These are phyloP conservation scores for Penicillium cosmopolitanum DNA, from an alignment of 495 filamentous ascomycete species.

Conservation along the genomic window DNA sequence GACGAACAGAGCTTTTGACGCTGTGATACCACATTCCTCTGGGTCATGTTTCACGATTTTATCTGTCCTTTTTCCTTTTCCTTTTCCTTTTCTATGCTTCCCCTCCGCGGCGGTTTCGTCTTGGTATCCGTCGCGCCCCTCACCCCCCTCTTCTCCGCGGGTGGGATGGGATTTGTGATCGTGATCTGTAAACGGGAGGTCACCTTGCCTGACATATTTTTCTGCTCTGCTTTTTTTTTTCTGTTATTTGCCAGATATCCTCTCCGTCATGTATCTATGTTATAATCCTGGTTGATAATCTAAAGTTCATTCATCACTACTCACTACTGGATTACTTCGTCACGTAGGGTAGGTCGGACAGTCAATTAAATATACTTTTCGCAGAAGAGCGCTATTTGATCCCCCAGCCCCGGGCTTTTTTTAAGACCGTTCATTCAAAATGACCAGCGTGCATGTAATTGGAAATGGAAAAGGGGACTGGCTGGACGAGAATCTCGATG, in stretches of 20 bases:
- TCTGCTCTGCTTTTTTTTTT: constrained; percentile 15
- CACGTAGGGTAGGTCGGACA: background rate
- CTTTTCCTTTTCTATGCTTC: constrained; percentile 14
- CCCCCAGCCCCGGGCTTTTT: too few relatives aligned
- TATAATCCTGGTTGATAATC: constrained; percentile 33
- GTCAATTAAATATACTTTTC: background rate
- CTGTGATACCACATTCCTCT: constrained; percentile 36
- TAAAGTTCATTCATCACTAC: background rate
- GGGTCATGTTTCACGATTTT: constrained; percentile 37
- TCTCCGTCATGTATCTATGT: constrained; percentile 41
- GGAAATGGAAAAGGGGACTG: too few relatives aligned
- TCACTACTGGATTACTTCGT: background rate
- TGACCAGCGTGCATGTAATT: background rate
- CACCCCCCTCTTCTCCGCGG: background rate
- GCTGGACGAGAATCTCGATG: constrained; percentile 8
- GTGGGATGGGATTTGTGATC: constrained; percentile 9
- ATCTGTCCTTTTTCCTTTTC: constrained; percentile 20
- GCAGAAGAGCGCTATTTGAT: background rate
- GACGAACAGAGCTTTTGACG: constrained; percentile 29
- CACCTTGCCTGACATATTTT: constrained; percentile 7
- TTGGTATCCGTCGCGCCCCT: background rate
- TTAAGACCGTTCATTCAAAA: background rate
- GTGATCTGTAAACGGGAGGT: constrained; percentile 17
- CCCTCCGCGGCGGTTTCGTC: constrained; percentile 10
- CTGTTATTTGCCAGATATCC: constrained; percentile 38